Conservation (phyloP, 1,284 basidiomycete species). For the Marasmius fiardii region DNA sequence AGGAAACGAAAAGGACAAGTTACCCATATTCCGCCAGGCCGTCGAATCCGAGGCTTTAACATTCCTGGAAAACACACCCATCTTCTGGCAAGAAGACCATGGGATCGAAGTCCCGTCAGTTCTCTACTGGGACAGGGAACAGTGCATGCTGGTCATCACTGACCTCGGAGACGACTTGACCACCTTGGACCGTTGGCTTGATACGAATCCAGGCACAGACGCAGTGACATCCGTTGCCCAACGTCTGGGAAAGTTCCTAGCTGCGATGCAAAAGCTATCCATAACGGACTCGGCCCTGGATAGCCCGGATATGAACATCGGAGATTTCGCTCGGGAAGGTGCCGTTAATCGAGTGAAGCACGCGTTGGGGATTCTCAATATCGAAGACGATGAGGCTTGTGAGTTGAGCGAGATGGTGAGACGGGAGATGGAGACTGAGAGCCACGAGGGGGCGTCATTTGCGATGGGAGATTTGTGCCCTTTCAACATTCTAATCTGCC, state of each 20-base stretch:
- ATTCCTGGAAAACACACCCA: neutral
- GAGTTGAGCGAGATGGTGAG: neutral
- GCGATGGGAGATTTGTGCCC: constrained; percentile 3
- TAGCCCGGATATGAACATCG: neutral
- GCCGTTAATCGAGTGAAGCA: neutral
- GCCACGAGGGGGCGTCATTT: neutral
- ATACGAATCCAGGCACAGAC: neutral
- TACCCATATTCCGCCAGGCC: constrained; percentile 6
- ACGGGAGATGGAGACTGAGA: neutral
- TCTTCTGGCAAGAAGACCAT: neutral
- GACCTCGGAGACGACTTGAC: constrained; percentile 4
- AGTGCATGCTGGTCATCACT: neutral
- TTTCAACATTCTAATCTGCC: neutral
- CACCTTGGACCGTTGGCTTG: neutral
- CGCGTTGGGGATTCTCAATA: neutral
- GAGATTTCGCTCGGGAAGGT: neutral
- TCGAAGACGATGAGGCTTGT: neutral
- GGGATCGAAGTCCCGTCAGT: neutral
- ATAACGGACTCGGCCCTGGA: neutral
- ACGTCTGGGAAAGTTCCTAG: neutral
- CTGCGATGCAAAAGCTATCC: neutral
- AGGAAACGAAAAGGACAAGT: no score
- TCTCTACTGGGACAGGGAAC: neutral
- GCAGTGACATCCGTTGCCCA: neutral
- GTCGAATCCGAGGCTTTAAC: neutral